Conservation (phyloP, 2,329 filamentous ascomycete genomes). For the Keithomyces neogunnii region DNA sequence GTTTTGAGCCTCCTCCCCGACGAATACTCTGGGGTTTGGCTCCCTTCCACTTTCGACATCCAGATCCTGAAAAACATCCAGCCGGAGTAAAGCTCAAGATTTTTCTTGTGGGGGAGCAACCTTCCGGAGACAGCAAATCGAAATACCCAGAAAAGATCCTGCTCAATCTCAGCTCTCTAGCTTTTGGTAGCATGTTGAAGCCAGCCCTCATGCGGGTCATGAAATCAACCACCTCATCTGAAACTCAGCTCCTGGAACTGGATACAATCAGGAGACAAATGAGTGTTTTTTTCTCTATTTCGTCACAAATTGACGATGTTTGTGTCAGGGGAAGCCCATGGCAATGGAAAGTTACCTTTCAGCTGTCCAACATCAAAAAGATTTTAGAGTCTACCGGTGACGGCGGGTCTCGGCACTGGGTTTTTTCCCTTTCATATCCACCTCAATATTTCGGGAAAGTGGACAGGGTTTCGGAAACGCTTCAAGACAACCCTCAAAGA, state of each 20-base stretch:
- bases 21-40: slow-evolving; percentile 40
- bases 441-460: slow-evolving; percentile 37
- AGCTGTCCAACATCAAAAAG: slow-evolving; percentile 36
- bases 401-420: slow-evolving; percentile 26
- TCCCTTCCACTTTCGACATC: slow-evolving; percentile 18
- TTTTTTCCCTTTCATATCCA: slow-evolving; percentile 41
- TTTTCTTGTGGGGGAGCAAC: neutral
- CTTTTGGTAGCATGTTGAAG: slow-evolving; percentile 53
- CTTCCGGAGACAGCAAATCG: neutral
- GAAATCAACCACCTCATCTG: slow-evolving; percentile 23
- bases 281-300: slow-evolving; percentile 21
- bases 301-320: slow-evolving; percentile 6
- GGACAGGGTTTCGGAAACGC: slow-evolving; percentile 21
- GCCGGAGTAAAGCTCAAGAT: slow-evolving; percentile 13
- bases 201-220: slow-evolving; percentile 51
- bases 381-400: slow-evolving; percentile 25
- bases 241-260: slow-evolving; percentile 19
- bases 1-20: slow-evolving; percentile 49
- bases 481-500: slow-evolving; percentile 18
- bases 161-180: slow-evolving; percentile 37
- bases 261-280: slow-evolving; percentile 21
- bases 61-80: slow-evolving; percentile 12
- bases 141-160: slow-evolving; percentile 27
- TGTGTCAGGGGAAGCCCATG: slow-evolving; percentile 8
- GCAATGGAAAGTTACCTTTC: slow-evolving; percentile 33